Evolutionary conservation across 768 basidiomycete genomes (phyloP).

Genomic region (Hypholoma fasciculare): DNA sequence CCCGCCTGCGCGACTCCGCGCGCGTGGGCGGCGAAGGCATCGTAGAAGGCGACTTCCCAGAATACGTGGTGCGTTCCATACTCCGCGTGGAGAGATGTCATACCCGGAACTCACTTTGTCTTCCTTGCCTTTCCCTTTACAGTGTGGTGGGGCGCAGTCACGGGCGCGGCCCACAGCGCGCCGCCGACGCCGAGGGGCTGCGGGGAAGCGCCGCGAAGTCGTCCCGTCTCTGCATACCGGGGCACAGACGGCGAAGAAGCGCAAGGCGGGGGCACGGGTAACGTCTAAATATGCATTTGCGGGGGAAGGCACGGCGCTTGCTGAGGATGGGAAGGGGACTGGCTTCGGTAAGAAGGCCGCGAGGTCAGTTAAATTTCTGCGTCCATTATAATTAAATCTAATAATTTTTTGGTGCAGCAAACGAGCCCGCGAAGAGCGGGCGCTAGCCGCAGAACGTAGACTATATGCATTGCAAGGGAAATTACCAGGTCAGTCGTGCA

Average conservation of each 20-base stretch:
- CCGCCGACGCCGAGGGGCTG: constrained; percentile 36
- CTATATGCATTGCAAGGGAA: constrained; percentile 43
- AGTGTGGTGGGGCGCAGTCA: constrained; percentile 83
- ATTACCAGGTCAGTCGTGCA: constrained; percentile 21
- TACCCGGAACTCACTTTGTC: background rate
- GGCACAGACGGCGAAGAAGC: constrained; percentile 61
- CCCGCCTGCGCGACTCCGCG: constrained; percentile 65
- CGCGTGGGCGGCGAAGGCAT: constrained; percentile 50
- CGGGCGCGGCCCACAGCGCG: constrained; percentile 54
- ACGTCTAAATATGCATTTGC: constrained; percentile 60
- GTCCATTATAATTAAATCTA: background rate
- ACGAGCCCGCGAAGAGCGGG: constrained; percentile 77
- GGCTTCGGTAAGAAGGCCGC: constrained; percentile 73
- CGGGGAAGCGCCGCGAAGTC: constrained; percentile 31
- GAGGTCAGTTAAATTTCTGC: constrained; percentile 42
- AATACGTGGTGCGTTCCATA: constrained; percentile 61
- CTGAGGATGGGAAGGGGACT: constrained; percentile 45
- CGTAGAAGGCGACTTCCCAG: constrained; percentile 62
- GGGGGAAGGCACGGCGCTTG: constrained; percentile 55
- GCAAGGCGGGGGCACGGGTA: constrained; percentile 73
- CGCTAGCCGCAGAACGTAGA: constrained; percentile 70
- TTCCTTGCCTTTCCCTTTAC: background rate
- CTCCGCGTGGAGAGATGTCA: background rate
- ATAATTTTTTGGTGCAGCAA: constrained; percentile 46
- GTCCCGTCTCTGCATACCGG: constrained; percentile 60